These are phyloP conservation scores for Anisodus acutangulus DNA, from an alignment of 257 asterid genomes.

Conservation along the genomic window DNA sequence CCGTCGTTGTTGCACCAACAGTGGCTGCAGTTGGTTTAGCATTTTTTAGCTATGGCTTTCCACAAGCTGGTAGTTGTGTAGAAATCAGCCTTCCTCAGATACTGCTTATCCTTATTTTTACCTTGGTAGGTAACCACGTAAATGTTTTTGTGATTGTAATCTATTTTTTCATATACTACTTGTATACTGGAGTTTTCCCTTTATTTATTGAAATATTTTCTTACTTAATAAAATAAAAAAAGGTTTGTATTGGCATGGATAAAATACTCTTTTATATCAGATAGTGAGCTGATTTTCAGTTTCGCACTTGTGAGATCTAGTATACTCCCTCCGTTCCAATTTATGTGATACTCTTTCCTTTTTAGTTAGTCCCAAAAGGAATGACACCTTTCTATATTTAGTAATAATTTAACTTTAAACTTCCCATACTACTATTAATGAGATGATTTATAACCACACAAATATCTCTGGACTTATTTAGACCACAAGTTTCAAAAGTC, in stretches of 20 bases:
- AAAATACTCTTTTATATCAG: not conserved
- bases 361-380: too few species aligned
- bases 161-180: not conserved
- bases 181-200: not conserved
- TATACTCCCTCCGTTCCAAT: not conserved
- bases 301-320: not conserved
- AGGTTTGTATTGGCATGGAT: not conserved
- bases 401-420: too few species aligned
- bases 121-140: conserved; percentile 68
- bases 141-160: conserved; percentile 7
- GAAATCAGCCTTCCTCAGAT: conserved; percentile 93
- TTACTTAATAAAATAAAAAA: not conserved
- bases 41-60: conserved; percentile 93
- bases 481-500: too few species aligned
- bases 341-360: too few species aligned
- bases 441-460: too few species aligned
- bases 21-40: conserved; percentile 91
- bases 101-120: conserved; percentile 77
- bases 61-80: conserved; percentile 94
- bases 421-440: too few species aligned
- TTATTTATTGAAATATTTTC: not conserved
- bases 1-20: conserved; percentile 96
- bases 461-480: too few species aligned
- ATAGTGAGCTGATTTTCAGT: not conserved
- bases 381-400: too few species aligned